phyloP scores from a whole-genome alignment of 2,329 filamentous ascomycete species.

The Alternaria consortialis region DNA sequence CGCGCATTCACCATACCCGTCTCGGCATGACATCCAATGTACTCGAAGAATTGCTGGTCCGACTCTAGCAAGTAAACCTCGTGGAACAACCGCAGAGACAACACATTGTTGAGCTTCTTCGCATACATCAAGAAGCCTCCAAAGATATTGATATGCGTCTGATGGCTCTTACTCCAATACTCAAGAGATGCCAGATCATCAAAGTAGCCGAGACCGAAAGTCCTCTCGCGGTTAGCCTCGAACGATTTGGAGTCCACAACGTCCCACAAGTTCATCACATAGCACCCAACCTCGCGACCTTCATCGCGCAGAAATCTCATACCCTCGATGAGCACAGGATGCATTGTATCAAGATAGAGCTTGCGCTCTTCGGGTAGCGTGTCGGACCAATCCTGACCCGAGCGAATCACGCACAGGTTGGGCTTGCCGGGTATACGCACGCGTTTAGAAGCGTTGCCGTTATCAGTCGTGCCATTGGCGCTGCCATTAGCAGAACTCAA shows the following conservation, averaged over 20 bases:
- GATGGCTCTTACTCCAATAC: slow-evolving; percentile 53
- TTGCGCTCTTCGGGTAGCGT: slow-evolving; percentile 54
- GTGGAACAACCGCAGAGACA: slow-evolving; percentile 53
- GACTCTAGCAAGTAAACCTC: slow-evolving; percentile 53
- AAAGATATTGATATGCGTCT: slow-evolving; percentile 55
- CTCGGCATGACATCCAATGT: slow-evolving; percentile 52
- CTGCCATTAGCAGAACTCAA: background rate
- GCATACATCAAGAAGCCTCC: slow-evolving; percentile 53
- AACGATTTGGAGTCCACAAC: slow-evolving; percentile 43
- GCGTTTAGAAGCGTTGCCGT: slow-evolving; percentile 19
- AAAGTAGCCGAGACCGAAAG: slow-evolving; percentile 56
- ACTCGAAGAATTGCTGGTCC: slow-evolving; percentile 56
- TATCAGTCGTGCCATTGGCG: background rate
- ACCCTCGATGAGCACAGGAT: slow-evolving; percentile 55
- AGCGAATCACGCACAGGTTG: slow-evolving; percentile 57
- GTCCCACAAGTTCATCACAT: slow-evolving; percentile 57
- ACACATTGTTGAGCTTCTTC: slow-evolving; percentile 48
- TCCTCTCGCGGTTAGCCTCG: slow-evolving; percentile 41
- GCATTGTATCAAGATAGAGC: slow-evolving; percentile 58
- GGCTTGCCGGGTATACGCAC: slow-evolving; percentile 49
- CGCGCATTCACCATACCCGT: slow-evolving; percentile 45
- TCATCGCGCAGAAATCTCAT: slow-evolving; percentile 58
- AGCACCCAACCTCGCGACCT: slow-evolving; percentile 56
- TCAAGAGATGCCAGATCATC: slow-evolving; percentile 54
- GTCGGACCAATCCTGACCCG: slow-evolving; percentile 58